Evolutionary conservation across 768 basidiomycete genomes (phyloP), one percentile per base, ranked within the genome.

Genomic region (Fomitopsis serialis): DNA sequence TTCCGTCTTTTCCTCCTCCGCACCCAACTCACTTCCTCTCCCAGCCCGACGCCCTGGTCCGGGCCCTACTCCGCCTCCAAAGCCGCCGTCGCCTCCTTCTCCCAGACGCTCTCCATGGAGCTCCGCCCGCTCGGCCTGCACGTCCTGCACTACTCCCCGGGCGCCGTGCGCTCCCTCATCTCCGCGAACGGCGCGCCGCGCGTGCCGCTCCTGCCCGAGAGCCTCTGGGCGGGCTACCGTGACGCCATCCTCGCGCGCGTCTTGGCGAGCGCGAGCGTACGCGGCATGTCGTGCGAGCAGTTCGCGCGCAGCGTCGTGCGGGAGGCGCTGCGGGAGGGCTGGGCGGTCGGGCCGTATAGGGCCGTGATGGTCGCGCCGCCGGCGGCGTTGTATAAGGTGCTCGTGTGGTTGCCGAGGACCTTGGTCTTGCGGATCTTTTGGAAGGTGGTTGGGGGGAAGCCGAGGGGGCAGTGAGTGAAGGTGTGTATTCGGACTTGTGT

Each of bases 81-180:
- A 62, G 78, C 84, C 0, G 82, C 82, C 0, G 64, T 83, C 3
- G 80, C 80, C 43, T 69, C 76, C 21, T 69, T 90, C 29, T 81
- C 80, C 47, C 80, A 90, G 40, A 77, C 80, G 0, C 75, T 92
- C 6, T 75, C 74, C 2, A 85, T 89, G 86, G 89, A 92, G 62
- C 82, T 82, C 68, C 77, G 74, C 42, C 86, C 88, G 0, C 79
- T 90, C 64, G 80, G 82, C 29, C 77, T 92, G 53, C 70, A 78
- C 22, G 86, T 91, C 42, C 70, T 90, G 63, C 82, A 85, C 56
- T 73, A 92, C 44, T 75, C 80, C 4, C 84, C 88, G 0, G 88
- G 84, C 8, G 73, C 77, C 3, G 73, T 92, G 50, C 76, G 70
- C 45, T 87, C 86, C 4, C 85, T 88, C 58, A 75, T 90, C 43